These are phyloP conservation scores for Hansenula sp. DNA, from an alignment of 1,139 yeast species.

Conservation along the genomic window DNA sequence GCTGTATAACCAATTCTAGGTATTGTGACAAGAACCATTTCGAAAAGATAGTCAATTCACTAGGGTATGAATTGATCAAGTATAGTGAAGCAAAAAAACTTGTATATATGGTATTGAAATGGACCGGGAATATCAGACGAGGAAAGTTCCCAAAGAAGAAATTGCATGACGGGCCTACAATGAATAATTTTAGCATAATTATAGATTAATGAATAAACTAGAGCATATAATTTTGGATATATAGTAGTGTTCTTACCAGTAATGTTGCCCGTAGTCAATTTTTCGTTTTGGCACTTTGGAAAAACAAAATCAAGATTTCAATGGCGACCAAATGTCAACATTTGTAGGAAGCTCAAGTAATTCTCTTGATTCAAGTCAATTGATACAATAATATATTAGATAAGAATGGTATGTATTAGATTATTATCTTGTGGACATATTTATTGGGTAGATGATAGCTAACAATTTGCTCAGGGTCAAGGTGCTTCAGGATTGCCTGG, in stretches of 20 bases:
- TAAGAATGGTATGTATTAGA: constrained; percentile 9
- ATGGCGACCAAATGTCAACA: not conserved
- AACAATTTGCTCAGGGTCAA: constrained; percentile 54
- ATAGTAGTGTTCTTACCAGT: not conserved
- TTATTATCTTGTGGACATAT: too few relatives aligned
- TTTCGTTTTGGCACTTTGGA: not conserved
- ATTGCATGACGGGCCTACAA: constrained; percentile 44
- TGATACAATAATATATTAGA: not conserved
- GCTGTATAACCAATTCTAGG: constrained; percentile 79
- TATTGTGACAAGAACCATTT: constrained; percentile 52
- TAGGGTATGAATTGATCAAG: constrained; percentile 52
- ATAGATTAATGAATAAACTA: constrained; percentile 5
- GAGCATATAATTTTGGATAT: not conserved
- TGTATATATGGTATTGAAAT: constrained; percentile 68
- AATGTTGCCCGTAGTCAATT: not conserved
- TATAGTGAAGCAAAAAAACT: constrained; percentile 66
- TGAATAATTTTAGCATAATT: constrained; percentile 61
- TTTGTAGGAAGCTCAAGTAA: not conserved
- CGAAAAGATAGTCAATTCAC: constrained; percentile 39
- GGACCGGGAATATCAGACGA: constrained; percentile 32
- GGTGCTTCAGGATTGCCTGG: constrained; percentile 74
- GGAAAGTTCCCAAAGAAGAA: constrained; percentile 37
- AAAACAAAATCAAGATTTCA: not conserved
- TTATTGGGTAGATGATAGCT: too few relatives aligned
- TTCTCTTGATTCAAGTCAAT: too few relatives aligned